phyloP scores from a whole-genome alignment of 352 stramenopile genomes.

The Phytopythium sindhum region DNA sequence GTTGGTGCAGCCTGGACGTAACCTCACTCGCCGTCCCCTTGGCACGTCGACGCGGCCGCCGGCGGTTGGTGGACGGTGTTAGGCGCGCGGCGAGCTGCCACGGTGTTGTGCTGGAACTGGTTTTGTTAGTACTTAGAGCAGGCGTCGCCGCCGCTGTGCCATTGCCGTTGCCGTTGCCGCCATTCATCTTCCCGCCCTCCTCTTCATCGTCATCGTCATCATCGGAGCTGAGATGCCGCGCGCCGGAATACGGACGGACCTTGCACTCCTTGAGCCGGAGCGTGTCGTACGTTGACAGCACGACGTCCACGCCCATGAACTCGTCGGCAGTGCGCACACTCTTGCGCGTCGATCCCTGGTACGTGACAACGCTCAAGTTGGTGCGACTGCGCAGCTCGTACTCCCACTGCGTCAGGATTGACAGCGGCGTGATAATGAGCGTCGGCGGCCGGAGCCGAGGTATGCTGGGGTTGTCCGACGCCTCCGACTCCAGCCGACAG shows the following conservation, averaged over 20 bases:
- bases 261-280: slow-evolving; percentile 73
- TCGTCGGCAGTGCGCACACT: slow-evolving; percentile 58
- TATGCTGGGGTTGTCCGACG: slow-evolving; percentile 17
- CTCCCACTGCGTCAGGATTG: slow-evolving; percentile 85
- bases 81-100: slow-evolving; percentile 6
- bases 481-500: slow-evolving; percentile 10
- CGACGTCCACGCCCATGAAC: slow-evolving; percentile 77
- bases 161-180: not conserved
- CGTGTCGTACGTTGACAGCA: slow-evolving; percentile 81
- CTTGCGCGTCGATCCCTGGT: slow-evolving; percentile 66
- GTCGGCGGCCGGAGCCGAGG: slow-evolving; percentile 51
- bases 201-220: slow-evolving; percentile 16
- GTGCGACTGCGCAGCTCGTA: slow-evolving; percentile 77
- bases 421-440: slow-evolving; percentile 80
- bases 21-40: slow-evolving; percentile 21
- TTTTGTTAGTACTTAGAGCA: not conserved
- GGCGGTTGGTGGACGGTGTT: slow-evolving; percentile 5
- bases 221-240: slow-evolving; percentile 17
- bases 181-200: slow-evolving; percentile 10
- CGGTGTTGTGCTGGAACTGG: slow-evolving; percentile 11
- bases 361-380: slow-evolving; percentile 69
- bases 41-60: not conserved
- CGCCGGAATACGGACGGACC: slow-evolving; percentile 14
- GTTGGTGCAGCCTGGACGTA: slow-evolving; percentile 67
- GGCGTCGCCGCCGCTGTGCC: not conserved